Evolutionary conservation across 768 basidiomycete species (phyloP), one percentile per base, ranked within the genome.

Genomic region (Lactifluus echinatus): DNA sequence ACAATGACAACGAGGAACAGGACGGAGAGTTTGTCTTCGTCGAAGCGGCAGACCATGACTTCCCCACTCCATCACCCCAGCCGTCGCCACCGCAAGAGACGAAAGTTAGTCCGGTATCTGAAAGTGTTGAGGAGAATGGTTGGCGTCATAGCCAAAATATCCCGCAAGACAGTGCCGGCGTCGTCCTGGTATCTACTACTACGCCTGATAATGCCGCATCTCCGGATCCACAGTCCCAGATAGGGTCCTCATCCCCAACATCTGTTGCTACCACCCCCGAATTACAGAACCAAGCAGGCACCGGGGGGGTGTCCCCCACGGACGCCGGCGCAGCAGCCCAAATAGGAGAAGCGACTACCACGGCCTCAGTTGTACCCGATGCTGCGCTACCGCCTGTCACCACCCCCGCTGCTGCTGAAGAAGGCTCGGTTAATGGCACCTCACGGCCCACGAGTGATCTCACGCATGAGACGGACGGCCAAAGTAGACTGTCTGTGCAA

Each of bases 81-180:
- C 51, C 57, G 1, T 89, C 89, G n/a, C 87, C 89, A 3, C 84
- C 83, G 3, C 80, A 82, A 62, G 86, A 89, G 70, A 80, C 85
- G 72, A 89, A 86, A 74, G 78, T 79, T 56, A 79, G 84, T 50
- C 87, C 88, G 72, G 87, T 88, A 64, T 87, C 85, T 60, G 83
- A 83, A 65, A 84, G 85, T 26, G 86, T 89, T 31, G 86, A 87
- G 68, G 87, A 89, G 66, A 79, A 88, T 61, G 82, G 74, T 66
- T 87, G 85, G 87, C 75, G 77, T 67, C 82, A 79, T 56, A 70
- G 71, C 66, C 75, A 77, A 57, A 63, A 67, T 24, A 23, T 59
- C 3, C 49, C 56, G 10, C 56, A 57, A 11, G 53, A 49, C 19
- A 39, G 48, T 21, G 52, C 23, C 50, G 59, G 39, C 43, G 6